Evolutionary conservation across 2,329 filamentous ascomycete genomes (phyloP).

Genomic region (Calonectria hongkongensis): DNA sequence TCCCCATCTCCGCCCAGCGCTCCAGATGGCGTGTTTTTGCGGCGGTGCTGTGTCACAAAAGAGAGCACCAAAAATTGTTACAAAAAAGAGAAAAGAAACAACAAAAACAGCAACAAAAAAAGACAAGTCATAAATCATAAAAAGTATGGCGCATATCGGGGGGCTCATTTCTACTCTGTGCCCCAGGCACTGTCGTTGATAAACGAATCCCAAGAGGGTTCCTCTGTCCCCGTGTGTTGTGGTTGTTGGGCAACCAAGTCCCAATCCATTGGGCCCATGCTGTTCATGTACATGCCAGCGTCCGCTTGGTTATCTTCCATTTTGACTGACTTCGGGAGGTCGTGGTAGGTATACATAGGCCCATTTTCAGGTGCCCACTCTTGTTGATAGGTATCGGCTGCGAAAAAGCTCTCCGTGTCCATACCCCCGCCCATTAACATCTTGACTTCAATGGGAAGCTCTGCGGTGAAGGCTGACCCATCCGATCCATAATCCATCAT

Average conservation of each 20-base stretch:
- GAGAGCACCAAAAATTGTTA: neutral
- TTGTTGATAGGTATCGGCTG: slow-evolving; percentile 41
- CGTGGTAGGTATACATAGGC: slow-evolving; percentile 29
- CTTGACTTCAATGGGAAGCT: slow-evolving; percentile 65
- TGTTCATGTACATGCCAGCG: slow-evolving; percentile 20
- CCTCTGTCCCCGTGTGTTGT: slow-evolving; percentile 47
- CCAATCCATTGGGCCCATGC: slow-evolving; percentile 35
- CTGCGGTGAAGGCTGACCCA: slow-evolving; percentile 63
- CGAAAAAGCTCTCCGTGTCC: slow-evolving; percentile 54
- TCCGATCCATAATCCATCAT: slow-evolving; percentile 49
- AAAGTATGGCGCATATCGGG: neutral
- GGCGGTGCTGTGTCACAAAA: neutral
- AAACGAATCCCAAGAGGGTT: slow-evolving; percentile 57
- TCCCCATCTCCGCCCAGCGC: neutral
- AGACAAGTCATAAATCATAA: slow-evolving; percentile 45
- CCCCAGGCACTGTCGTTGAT: slow-evolving; percentile 56
- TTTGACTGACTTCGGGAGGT: slow-evolving; percentile 28
- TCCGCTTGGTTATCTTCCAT: neutral
- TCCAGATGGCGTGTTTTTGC: neutral
- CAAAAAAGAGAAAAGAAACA: neutral
- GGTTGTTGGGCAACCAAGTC: slow-evolving; percentile 6
- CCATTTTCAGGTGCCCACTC: slow-evolving; percentile 39
- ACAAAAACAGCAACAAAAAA: slow-evolving; percentile 13
- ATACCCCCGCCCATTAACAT: slow-evolving; percentile 60
- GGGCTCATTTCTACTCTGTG: slow-evolving; percentile 44